phyloP scores from a whole-genome alignment of 2,329 filamentous ascomycete species.

The Aspergillus pseudoviridinutans region DNA sequence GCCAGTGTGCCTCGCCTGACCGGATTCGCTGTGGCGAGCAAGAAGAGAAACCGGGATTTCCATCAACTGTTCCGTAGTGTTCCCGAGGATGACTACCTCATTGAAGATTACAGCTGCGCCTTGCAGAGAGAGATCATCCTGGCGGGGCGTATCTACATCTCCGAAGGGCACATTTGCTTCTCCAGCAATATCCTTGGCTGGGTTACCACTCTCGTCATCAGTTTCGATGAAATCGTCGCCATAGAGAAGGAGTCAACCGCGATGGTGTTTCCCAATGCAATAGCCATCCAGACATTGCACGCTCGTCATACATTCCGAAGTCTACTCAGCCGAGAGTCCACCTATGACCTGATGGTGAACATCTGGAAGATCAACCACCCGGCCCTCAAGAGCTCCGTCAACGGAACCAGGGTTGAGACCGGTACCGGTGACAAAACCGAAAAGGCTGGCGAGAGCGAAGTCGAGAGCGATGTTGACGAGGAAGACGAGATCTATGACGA shows the following conservation, averaged over 20 bases:
- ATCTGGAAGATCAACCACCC: slow-evolving; percentile 98
- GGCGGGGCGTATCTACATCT: slow-evolving; percentile 90
- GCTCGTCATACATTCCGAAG: slow-evolving; percentile 95
- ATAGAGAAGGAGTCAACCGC: slow-evolving; percentile 97
- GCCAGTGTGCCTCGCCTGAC: slow-evolving; percentile 71
- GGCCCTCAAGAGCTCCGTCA: slow-evolving; percentile 82
- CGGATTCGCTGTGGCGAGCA: slow-evolving; percentile 92
- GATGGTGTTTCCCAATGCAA: slow-evolving; percentile 91
- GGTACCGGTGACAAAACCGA: slow-evolving; percentile 87
- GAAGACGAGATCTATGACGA: slow-evolving; percentile 60
- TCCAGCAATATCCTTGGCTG: slow-evolving; percentile 98
- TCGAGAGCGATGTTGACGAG: slow-evolving; percentile 71
- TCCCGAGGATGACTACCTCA: slow-evolving; percentile 94
- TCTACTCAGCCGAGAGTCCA: slow-evolving; percentile 89
- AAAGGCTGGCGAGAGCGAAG: slow-evolving; percentile 66
- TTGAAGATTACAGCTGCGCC: slow-evolving; percentile 97
- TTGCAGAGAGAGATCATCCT: slow-evolving; percentile 92
- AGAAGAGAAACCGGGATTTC: slow-evolving; percentile 94
- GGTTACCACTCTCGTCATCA: slow-evolving; percentile 96
- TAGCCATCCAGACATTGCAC: slow-evolving; percentile 93
- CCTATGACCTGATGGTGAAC: slow-evolving; percentile 93
- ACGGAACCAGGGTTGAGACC: slow-evolving; percentile 78
- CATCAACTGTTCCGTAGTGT: slow-evolving; percentile 93
- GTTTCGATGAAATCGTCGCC: slow-evolving; percentile 95
- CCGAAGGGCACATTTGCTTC: slow-evolving; percentile 95